Conservation (phyloP, 2,329 filamentous ascomycete genomes). For the Hypoxylon sp. region DNA sequence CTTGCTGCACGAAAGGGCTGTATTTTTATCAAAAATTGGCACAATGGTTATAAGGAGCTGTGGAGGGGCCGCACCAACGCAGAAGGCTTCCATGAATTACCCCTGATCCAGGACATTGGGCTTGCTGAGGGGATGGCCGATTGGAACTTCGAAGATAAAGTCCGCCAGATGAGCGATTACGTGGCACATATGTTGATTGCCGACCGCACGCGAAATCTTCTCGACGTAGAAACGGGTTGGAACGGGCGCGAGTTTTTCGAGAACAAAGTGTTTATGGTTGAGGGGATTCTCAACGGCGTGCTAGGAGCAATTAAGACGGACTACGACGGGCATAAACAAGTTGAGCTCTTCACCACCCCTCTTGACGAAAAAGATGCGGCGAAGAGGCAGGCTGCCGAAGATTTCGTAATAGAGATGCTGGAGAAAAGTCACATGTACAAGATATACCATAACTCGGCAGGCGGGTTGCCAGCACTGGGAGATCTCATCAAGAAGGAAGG, state of each 20-base stretch:
- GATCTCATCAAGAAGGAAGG: constrained; percentile 51
- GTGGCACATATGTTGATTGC: constrained; percentile 57
- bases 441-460: constrained; percentile 56
- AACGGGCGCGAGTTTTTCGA: constrained; percentile 55
- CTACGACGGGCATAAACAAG: constrained; percentile 51
- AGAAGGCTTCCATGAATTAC: constrained; percentile 52
- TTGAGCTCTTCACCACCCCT: constrained; percentile 52
- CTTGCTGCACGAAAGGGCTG: constrained; percentile 60
- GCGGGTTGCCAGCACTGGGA: constrained; percentile 52
- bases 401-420: constrained; percentile 54
- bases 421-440: constrained; percentile 57
- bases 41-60: constrained; percentile 56
- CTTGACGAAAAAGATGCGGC: constrained; percentile 53
- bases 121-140: constrained; percentile 52
- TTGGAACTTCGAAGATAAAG: constrained; percentile 42
- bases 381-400: constrained; percentile 50
- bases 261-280: constrained; percentile 53
- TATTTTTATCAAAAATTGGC: constrained; percentile 61
- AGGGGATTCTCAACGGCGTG: constrained; percentile 53
- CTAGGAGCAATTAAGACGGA: constrained; percentile 54
- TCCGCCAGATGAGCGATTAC: constrained; percentile 56
- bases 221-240: constrained; percentile 52
- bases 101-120: constrained; percentile 54
- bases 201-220: constrained; percentile 54
- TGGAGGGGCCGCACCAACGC: constrained; percentile 56